phyloP scores from a whole-genome alignment of 768 basidiomycete genomes.

The Tylopilus sp. region DNA sequence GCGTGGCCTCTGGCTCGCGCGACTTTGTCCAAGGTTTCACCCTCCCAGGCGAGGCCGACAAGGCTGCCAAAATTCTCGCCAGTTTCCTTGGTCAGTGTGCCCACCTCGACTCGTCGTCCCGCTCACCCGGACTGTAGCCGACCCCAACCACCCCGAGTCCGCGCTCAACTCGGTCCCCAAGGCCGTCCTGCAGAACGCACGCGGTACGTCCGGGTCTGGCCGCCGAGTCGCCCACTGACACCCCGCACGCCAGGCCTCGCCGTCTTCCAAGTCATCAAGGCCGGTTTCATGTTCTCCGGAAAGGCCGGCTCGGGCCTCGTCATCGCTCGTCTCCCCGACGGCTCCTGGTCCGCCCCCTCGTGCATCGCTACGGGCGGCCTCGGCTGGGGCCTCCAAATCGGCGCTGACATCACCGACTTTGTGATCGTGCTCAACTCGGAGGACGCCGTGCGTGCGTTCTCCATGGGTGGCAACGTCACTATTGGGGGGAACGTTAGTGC shows the following conservation, averaged over 20 bases:
- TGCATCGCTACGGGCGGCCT: conserved; percentile 96
- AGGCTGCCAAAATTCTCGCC: conserved; percentile 87
- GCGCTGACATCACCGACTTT: conserved; percentile 93
- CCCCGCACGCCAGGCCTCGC: conserved; percentile 76
- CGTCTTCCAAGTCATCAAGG: conserved; percentile 90
- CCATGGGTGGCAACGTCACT: conserved; percentile 92
- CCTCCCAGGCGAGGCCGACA: conserved; percentile 89
- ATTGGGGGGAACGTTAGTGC: conserved; percentile 89
- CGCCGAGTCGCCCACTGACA: neutral
- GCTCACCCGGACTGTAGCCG: conserved; percentile 47
- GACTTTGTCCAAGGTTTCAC: conserved; percentile 84
- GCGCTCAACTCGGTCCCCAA: conserved; percentile 95
- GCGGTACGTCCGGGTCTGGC: conserved; percentile 53
- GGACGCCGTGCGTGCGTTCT: conserved; percentile 94
- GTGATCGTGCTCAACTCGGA: conserved; percentile 97
- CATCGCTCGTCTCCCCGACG: conserved; percentile 88
- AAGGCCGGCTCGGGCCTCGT: conserved; percentile 93
- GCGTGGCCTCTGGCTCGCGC: conserved; percentile 70
- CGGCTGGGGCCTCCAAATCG: conserved; percentile 94
- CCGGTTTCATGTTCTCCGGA: conserved; percentile 92
- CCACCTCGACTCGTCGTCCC: neutral
- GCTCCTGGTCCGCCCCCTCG: conserved; percentile 95
- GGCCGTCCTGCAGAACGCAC: conserved; percentile 81
- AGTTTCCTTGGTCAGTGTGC: conserved; percentile 75
- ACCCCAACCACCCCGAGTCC: conserved; percentile 82